phyloP scores from a whole-genome alignment of 352 stramenopile genomes.

The Pythium vanterpoolii region DNA sequence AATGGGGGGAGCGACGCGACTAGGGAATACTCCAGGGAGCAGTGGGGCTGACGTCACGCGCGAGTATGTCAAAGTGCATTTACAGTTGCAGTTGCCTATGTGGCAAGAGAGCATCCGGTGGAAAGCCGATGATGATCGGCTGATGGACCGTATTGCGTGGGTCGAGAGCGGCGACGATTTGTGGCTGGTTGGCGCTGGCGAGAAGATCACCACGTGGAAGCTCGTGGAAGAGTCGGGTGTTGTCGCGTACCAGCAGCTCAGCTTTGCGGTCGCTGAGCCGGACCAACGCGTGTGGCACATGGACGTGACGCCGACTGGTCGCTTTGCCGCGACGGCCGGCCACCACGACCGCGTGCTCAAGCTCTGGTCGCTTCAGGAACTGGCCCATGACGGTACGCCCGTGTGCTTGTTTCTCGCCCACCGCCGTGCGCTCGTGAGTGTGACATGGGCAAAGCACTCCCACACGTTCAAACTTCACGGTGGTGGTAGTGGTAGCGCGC shows the following conservation, averaged over 20 bases:
- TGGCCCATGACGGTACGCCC: constrained; percentile 49
- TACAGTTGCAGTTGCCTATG: constrained; percentile 61
- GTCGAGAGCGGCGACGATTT: constrained; percentile 71
- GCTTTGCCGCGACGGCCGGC: constrained; percentile 57
- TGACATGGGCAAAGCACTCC: constrained; percentile 54
- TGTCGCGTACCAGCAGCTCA: constrained; percentile 69
- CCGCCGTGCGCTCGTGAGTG: constrained; percentile 42
- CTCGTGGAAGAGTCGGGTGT: constrained; percentile 74
- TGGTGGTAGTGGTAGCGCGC: constrained; percentile 7
- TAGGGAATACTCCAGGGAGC: neutral
- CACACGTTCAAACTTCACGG: constrained; percentile 47
- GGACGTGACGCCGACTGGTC: constrained; percentile 53
- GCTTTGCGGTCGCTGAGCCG: constrained; percentile 39
- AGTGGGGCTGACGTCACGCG: constrained; percentile 22
- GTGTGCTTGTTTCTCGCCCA: constrained; percentile 65
- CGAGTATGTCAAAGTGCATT: constrained; percentile 64
- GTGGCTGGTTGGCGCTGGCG: constrained; percentile 56
- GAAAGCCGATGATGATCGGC: constrained; percentile 52
- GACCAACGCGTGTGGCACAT: constrained; percentile 43
- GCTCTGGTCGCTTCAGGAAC: constrained; percentile 53
- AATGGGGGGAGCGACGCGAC: neutral
- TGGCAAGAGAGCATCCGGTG: constrained; percentile 73
- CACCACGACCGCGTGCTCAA: constrained; percentile 71
- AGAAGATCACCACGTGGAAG: constrained; percentile 81
- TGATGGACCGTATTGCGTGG: constrained; percentile 68